phyloP scores from a whole-genome alignment of 2,329 filamentous ascomycete species.

The Cyanodermella asteris region DNA sequence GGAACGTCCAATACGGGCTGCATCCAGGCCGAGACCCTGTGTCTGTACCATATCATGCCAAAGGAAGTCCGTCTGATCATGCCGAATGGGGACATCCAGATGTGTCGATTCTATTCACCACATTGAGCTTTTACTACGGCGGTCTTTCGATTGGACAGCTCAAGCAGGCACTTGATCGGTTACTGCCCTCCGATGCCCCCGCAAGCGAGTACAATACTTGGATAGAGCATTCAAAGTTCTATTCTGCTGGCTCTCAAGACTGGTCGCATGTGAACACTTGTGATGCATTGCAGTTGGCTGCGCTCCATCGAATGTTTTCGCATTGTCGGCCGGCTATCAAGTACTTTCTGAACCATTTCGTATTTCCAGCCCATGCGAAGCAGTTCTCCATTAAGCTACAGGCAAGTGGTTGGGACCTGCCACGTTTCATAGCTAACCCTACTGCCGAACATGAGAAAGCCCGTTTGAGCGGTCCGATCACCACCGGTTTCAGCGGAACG shows the following conservation, averaged over 20 bases:
- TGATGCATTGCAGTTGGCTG: too few relatives aligned
- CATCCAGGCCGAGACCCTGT: conserved; percentile 23
- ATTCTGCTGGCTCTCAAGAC: too few relatives aligned
- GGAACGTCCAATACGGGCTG: conserved; percentile 42
- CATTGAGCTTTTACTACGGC: conserved; percentile 43
- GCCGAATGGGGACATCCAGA: conserved; percentile 50
- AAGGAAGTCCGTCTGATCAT: conserved; percentile 38
- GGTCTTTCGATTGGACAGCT: conserved; percentile 31
- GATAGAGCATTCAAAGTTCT: conserved; percentile 16
- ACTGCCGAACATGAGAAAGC: too few relatives aligned
- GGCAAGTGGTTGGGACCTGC: conserved; percentile 44
- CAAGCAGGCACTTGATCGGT: conserved; percentile 24
- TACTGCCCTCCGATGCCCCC: conserved; percentile 36
- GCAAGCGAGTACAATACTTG: conserved; percentile 32
- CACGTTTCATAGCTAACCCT: conserved; percentile 27
- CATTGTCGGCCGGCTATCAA: conserved; percentile 33
- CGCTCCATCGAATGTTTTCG: too few relatives aligned
- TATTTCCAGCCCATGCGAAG: conserved; percentile 40
- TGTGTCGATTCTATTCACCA: conserved; percentile 42
- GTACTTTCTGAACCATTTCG: conserved; percentile 36
- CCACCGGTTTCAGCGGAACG: conserved; percentile 48
- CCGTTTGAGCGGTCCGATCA: conserved; percentile 28
- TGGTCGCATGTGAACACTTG: too few relatives aligned
- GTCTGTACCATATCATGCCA: conserved; percentile 45
- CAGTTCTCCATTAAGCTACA: conserved; percentile 43